Evolutionary conservation across 345 rosid species (phyloP).

Genomic region (Euphorbia tirucalli): DNA sequence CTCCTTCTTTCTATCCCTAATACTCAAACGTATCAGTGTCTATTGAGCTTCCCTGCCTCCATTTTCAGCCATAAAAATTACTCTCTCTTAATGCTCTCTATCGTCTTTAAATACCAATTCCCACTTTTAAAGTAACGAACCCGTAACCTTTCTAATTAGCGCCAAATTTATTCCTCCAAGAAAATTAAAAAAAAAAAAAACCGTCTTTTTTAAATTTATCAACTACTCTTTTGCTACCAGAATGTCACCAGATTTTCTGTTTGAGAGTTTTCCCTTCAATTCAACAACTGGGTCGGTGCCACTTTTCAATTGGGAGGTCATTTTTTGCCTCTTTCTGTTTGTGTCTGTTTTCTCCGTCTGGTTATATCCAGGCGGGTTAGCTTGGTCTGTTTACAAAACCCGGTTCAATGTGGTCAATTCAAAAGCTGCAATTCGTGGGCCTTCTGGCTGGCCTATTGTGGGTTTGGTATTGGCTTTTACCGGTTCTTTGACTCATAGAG

Average conservation of each 20-base stretch:
- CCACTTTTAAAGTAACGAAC: neutral
- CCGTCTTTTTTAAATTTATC: neutral
- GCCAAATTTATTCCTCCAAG: neutral
- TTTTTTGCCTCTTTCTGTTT: conserved; percentile 31
- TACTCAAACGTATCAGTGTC: conserved; percentile 6
- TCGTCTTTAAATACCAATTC: neutral
- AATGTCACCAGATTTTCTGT: conserved; percentile 11
- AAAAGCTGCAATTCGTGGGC: conserved; percentile 51
- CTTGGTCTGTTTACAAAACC: conserved; percentile 51
- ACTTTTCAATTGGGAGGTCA: conserved; percentile 30
- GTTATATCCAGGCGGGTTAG: conserved; percentile 59
- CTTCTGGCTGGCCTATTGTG: conserved; percentile 54
- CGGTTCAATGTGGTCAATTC: conserved; percentile 21
- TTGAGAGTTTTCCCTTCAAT: conserved; percentile 17
- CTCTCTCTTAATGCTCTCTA: neutral
- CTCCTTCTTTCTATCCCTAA: neutral
- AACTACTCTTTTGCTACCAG: neutral
- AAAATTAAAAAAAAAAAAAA: neutral
- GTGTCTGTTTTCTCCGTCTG: conserved; percentile 38
- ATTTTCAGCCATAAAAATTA: neutral
- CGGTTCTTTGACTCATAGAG: conserved; percentile 51
- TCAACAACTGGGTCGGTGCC: conserved; percentile 15
- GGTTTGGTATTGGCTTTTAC: conserved; percentile 49
- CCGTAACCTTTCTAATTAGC: no score
- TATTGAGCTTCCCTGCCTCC: neutral